Evolutionary conservation across 345 rosid species (phyloP).

Genomic region (Ceriops zippeliana): DNA sequence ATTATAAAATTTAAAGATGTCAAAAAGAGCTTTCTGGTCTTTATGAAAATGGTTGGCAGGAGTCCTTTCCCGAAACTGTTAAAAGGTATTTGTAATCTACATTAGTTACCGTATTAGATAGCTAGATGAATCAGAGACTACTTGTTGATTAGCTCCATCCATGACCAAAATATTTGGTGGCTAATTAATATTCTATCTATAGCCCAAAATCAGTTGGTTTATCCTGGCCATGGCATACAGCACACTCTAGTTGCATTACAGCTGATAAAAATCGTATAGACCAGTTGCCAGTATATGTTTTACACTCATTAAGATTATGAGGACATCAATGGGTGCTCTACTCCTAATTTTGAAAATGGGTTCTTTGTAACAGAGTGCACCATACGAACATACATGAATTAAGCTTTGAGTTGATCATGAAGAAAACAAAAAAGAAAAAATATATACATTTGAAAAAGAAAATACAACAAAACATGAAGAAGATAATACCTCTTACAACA

Average conservation of each 20-base stretch:
- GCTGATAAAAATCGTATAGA: neutral
- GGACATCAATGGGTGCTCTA: neutral
- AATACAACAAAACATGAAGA: neutral
- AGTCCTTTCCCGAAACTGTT: too few species aligned
- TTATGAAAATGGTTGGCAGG: too few species aligned
- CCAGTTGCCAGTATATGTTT: too few species aligned
- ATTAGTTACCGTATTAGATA: too few species aligned
- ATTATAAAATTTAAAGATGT: too few species aligned
- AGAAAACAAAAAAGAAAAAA: neutral
- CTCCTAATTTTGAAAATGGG: neutral
- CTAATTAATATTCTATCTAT: neutral
- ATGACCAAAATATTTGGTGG: too few species aligned
- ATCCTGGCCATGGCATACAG: neutral
- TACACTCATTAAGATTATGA: too few species aligned
- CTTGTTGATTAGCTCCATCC: too few species aligned
- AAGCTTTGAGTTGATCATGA: neutral
- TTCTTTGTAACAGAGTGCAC: neutral
- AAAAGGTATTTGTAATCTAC: too few species aligned
- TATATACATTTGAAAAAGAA: neutral
- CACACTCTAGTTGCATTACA: neutral
- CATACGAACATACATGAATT: neutral
- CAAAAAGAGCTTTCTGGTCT: too few species aligned
- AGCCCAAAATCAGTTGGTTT: neutral
- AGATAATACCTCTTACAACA: conserved; percentile 70
- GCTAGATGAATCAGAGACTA: too few species aligned